Conservation (phyloP, 2,329 filamentous ascomycete genomes). For the Bertia moriformis region DNA sequence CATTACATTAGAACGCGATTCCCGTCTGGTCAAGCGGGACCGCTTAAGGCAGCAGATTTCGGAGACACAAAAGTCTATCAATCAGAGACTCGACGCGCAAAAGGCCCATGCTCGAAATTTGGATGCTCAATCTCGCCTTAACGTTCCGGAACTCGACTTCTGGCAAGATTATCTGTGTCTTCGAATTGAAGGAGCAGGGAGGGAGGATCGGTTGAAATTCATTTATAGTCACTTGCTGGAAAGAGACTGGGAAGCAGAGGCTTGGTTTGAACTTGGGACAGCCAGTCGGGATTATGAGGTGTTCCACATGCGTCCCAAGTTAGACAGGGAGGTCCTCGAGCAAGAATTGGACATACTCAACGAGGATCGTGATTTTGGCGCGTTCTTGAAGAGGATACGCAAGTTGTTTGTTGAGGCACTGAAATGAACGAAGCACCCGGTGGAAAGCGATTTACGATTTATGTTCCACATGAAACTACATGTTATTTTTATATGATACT, state of each 20-base stretch:
- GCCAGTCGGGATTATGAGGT: constrained; percentile 1
- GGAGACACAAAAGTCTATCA: constrained; percentile 27
- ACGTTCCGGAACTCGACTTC: not conserved
- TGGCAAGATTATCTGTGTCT: constrained; percentile 1
- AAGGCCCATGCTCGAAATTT: constrained; percentile 14
- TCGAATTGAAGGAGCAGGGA: not conserved
- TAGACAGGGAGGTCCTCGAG: not conserved
- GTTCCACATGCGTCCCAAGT: not conserved
- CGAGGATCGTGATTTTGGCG: not conserved
- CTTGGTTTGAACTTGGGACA: not conserved
- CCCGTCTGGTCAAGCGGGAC: constrained; percentile 36
- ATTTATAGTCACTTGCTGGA: not conserved
- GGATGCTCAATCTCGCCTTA: not conserved
- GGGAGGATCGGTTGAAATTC: constrained; percentile 1
- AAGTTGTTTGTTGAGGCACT: not conserved
- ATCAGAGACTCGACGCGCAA: constrained; percentile 25
- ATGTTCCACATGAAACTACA: not conserved
- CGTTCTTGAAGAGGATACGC: not conserved
- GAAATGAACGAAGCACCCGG: no score
- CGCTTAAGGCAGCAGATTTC: constrained; percentile 38
- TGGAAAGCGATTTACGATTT: not conserved
- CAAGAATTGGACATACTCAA: not conserved
- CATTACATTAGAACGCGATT: constrained; percentile 37
- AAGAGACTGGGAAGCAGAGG: constrained; percentile 1
- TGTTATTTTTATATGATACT: not conserved